Base-by-base conservation (phyloP, 352 stramenopile species). In the Pythium phragmitis region DNA sequence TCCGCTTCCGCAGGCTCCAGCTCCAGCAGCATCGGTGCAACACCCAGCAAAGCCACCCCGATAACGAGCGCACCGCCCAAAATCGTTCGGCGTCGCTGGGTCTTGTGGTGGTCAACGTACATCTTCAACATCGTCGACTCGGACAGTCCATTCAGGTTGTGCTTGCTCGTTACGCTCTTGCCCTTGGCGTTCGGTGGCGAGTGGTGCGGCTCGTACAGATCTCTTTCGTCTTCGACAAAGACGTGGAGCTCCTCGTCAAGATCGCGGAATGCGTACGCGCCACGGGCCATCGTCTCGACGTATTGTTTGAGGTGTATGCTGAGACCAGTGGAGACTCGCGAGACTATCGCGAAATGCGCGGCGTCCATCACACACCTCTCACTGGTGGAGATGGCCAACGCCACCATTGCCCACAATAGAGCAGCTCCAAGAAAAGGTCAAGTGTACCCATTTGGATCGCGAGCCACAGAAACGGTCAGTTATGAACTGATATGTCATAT, bases 61-160 rank as follows among this genome's bases (percentile, higher is more conserved):
- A 60, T 36, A 50, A 73, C 68, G 0, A 73, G 42, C 30, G 37
- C 60, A 21, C 47, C 56, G 28, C 60, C 66, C 19, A 68, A 13
- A 2, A 66, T 33, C 66, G 68, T 73, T 1, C 66, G 66, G 12
- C 66, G 66, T 4, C 60, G 60, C 59, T 65, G 52, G 5, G 55
- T 49, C 9, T 55, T 60, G 39, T 68, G 57, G 53, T 68, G 66
- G 17, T 73, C 60, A 3, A 62, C 49, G 45, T 68, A 73, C 39
- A 48, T 56, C 60, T 63, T 60, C 16, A 73, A 49, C 56, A 68
- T 57, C 21, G 54, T 73, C 43, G 66, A 65, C 7, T 73, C 66
- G 28, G 58, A 65, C 9, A 63, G 39, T 17, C 55, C 55, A 33
- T 62, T 62, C 9, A 62, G 12, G 39, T 50, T 62, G 9, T 33